Evolutionary conservation across 495 filamentous ascomycete genomes (phyloP), one percentile per base, ranked within the genome.

Genomic region (Antarctomyces pellizariae): DNA sequence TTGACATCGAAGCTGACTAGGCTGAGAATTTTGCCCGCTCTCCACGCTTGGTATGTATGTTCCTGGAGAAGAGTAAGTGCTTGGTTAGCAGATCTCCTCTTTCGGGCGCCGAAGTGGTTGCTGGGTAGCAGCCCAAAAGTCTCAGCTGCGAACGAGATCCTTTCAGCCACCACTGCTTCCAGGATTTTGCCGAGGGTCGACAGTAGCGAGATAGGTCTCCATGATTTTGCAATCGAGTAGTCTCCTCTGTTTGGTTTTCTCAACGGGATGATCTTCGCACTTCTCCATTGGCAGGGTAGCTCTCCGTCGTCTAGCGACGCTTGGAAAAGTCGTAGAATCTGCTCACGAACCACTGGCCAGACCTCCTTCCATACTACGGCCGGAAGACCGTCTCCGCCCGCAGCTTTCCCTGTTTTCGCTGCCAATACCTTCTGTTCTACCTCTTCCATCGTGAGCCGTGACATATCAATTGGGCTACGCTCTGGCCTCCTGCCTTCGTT

Each of bases 1-100:
- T 51, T 49, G 15, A 51, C 39, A 40, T 54, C 46, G 23, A 52
- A 51, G 28, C 30, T 42, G 28, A 51, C 38, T 26, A 53, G n/a
- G 14, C 35, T 46, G 7, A 28, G 16, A 5, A 20, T 12, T 13
- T 28, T 28, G 17, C 26, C 12, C 18, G 7, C 14, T 12, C 36
- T 20, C 41, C 33, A 47, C 10, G 34, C 46, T 11, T 34, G 22
- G 16, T 36, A 39, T 17, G 43, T 36, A 29, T 46, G 25, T 31
- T 49, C 36, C 13, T 29, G 15, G 3, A 51, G 22, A 17, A 38
- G 16, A 7, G 30, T 5, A 7, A 28, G 9, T 12, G 30, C 34
- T 9, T 43, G 26, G n/a, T 9, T 26, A 4, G 18, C 27, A 7
- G 36, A 39, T 15, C 41, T 5, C 25, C 34, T 28, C 28, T 36